Percentiles rank a stretch among this genome's conserved stretches.
phyloP scores from a whole-genome alignment of 176 grass and related monocot species.

The Puya raimondii region DNA sequence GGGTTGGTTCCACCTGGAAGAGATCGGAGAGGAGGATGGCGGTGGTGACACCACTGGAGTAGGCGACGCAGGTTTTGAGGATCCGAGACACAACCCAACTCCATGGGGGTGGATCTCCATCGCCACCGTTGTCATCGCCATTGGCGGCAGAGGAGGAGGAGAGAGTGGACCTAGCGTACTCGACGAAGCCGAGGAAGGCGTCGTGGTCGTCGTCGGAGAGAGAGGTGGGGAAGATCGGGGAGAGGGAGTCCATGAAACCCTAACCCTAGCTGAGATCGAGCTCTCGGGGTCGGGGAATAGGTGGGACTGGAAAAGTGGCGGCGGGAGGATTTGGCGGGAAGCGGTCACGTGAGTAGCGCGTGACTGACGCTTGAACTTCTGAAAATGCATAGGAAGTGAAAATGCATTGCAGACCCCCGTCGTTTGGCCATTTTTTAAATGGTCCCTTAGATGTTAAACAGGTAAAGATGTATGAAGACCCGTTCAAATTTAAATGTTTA shows the following conservation, averaged over 20 bases:
- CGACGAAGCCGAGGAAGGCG: conserved; percentile 33
- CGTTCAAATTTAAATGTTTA: too few relatives aligned
- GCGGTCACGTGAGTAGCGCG: neutral
- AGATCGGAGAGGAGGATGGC: conserved; percentile 87
- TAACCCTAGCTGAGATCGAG: conserved; percentile 6
- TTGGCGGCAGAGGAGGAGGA: neutral
- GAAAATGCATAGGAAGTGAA: too few relatives aligned
- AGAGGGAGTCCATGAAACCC: conserved; percentile 40
- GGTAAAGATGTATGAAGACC: too few relatives aligned
- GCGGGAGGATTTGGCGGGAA: neutral
- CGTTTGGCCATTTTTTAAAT: too few relatives aligned
- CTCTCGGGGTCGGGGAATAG: neutral
- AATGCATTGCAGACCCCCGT: too few relatives aligned
- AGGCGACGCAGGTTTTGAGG: conserved; percentile 68
- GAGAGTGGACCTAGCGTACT: conserved; percentile 7
- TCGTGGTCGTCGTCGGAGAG: conserved; percentile 22
- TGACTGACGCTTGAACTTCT: too few relatives aligned
- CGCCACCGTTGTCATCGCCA: neutral
- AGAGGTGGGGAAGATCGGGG: conserved; percentile 15
- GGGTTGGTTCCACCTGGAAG: conserved; percentile 44
- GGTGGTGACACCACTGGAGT: conserved; percentile 79
- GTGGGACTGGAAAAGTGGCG: neutral
- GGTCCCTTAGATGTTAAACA: too few relatives aligned
- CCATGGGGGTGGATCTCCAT: conserved; percentile 35
- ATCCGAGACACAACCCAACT: conserved; percentile 63